A percentile compares a stretch with the other conserved stretches of the same genome.
phyloP scores from a whole-genome alignment of 2,329 filamentous ascomycete genomes.

The Zymoseptoria pseudotritici region DNA sequence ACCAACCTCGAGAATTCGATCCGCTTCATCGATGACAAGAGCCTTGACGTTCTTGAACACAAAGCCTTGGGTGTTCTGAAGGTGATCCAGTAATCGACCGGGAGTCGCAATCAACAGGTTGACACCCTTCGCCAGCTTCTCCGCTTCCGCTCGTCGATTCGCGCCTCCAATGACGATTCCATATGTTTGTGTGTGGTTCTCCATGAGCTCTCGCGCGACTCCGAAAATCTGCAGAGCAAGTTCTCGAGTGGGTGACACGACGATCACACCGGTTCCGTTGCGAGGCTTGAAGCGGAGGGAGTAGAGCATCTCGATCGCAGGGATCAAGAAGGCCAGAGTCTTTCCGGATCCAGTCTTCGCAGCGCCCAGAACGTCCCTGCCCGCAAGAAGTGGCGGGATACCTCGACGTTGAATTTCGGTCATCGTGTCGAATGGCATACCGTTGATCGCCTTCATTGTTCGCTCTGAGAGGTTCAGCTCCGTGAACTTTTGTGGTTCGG shows the following conservation, averaged over 20 bases:
- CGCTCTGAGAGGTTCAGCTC: constrained; percentile 81
- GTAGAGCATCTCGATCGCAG: constrained; percentile 86
- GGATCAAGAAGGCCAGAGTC: constrained; percentile 89
- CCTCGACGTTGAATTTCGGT: constrained; percentile 85
- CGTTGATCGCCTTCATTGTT: constrained; percentile 78
- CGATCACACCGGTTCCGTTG: constrained; percentile 84
- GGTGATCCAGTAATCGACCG: constrained; percentile 83
- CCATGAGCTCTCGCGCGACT: constrained; percentile 87
- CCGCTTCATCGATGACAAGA: constrained; percentile 91
- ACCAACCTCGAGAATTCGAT: constrained; percentile 91
- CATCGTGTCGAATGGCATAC: constrained; percentile 93
- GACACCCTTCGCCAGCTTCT: constrained; percentile 89
- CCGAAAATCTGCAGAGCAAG: constrained; percentile 93
- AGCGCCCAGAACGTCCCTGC: constrained; percentile 85
- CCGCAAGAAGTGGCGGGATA: constrained; percentile 81
- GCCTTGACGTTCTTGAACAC: constrained; percentile 88
- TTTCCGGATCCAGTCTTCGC: constrained; percentile 96
- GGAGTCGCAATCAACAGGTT: constrained; percentile 93
- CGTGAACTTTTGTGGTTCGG: constrained; percentile 62
- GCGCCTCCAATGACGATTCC: constrained; percentile 95
- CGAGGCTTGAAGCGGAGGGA: constrained; percentile 88
- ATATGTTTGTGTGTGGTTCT: constrained; percentile 86
- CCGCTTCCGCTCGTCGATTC: constrained; percentile 80
- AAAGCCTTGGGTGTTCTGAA: constrained; percentile 86
- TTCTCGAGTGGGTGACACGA: constrained; percentile 89